A percentile compares a stretch with the other conserved stretches of the same genome.
These are phyloP conservation scores for Falciphora oryzae DNA, from an alignment of 2,329 filamentous ascomycete species.

Conservation along the genomic window DNA sequence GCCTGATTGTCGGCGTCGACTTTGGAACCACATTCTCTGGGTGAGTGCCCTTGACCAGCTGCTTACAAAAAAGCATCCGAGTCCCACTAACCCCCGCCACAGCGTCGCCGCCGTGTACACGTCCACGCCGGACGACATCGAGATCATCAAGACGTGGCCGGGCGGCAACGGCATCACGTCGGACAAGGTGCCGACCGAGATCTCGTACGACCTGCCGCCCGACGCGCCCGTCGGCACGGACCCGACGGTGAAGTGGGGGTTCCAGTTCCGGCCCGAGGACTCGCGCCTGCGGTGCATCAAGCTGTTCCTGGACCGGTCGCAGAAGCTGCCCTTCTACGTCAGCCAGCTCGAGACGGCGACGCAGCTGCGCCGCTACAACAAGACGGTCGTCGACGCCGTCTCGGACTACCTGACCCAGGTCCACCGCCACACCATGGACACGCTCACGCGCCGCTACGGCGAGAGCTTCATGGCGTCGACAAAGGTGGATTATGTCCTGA, in stretches of 20 bases:
- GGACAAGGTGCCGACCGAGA: slow-evolving; percentile 79
- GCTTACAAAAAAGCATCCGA: not conserved
- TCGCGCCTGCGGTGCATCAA: slow-evolving; percentile 75
- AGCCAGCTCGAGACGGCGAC: slow-evolving; percentile 71
- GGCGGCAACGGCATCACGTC: slow-evolving; percentile 82
- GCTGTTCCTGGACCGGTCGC: slow-evolving; percentile 73
- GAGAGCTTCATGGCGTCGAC: slow-evolving; percentile 73
- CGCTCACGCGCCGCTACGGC: slow-evolving; percentile 66
- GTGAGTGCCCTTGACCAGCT: slow-evolving; percentile 36
- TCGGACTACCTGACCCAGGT: slow-evolving; percentile 75
- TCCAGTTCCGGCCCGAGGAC: slow-evolving; percentile 75
- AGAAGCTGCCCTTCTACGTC: slow-evolving; percentile 76
- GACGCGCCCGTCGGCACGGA: slow-evolving; percentile 31
- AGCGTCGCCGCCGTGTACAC: slow-evolving; percentile 69
- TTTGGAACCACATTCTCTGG: slow-evolving; percentile 83
- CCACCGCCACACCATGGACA: slow-evolving; percentile 73
- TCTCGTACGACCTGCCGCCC: slow-evolving; percentile 52
- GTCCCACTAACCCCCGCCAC: slow-evolving; percentile 2
- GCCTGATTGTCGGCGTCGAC: slow-evolving; percentile 71
- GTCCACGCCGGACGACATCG: slow-evolving; percentile 70
- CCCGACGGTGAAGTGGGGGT: slow-evolving; percentile 67
- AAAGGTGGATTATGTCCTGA: slow-evolving; percentile 72
- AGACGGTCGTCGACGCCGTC: slow-evolving; percentile 73
- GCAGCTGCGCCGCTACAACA: slow-evolving; percentile 67
- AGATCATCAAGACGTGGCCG: slow-evolving; percentile 81